A percentile compares a stretch with the other conserved stretches of the same genome.
Evolutionary conservation across 78 protist genomes (phyloP).

Genomic region (Dictyostelium brefeldianum): DNA sequence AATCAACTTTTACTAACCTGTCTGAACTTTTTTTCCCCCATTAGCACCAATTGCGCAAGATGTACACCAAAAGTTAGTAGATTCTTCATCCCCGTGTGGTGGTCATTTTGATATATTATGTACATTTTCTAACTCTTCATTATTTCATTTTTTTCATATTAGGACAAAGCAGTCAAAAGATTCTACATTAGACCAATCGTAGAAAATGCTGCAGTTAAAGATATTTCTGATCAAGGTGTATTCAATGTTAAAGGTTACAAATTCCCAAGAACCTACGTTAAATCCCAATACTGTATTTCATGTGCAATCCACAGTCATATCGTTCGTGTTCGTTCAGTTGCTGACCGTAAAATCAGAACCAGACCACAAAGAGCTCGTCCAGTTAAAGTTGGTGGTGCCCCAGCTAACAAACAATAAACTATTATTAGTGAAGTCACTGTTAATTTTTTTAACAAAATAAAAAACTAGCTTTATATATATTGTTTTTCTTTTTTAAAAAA

Average conservation of each 20-base stretch:
- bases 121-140: not conserved
- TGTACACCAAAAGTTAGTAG: no score
- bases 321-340: conserved; percentile 96
- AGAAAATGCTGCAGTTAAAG: conserved; percentile 96
- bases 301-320: conserved; percentile 98
- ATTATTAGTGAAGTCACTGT: no score
- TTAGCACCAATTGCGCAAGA: no score
- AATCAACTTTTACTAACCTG: no score
- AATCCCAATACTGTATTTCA: conserved; percentile 98
- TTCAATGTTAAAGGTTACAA: conserved; percentile 88
- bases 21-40: not conserved
- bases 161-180: conserved; percentile 98
- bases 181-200: conserved; percentile 97
- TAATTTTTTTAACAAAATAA: no score
- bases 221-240: conserved; percentile 93
- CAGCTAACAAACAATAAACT: no score
- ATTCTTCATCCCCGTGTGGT: no score
- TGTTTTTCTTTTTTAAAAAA: no score
- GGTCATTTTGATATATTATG: no score
- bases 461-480: no score
- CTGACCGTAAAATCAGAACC: conserved; percentile 80
- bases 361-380: conserved; percentile 76
- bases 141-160: not conserved
- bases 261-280: conserved; percentile 98
- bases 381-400: conserved; percentile 17